phyloP scores from a whole-genome alignment of 78 protist species.

The Cavenderia fasciculata region DNA sequence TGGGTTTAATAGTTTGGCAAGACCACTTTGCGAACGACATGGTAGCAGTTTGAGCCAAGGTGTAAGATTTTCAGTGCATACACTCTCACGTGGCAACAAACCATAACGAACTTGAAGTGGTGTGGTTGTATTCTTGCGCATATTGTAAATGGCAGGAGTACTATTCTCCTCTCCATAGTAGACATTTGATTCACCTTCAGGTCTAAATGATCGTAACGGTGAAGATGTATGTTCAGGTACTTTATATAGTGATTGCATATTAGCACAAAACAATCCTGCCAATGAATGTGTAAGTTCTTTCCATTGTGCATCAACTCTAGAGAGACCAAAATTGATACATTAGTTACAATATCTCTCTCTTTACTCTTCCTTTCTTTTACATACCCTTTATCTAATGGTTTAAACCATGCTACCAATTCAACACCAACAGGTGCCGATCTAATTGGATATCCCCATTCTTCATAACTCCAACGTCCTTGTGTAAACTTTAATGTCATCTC shows the following conservation, averaged over 20 bases:
- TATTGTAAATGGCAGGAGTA: not conserved
- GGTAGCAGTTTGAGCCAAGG: constrained; percentile 91
- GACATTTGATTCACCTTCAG: constrained; percentile 66
- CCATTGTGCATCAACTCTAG: constrained; percentile 76
- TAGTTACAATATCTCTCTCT: not conserved
- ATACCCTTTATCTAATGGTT: constrained; percentile 37
- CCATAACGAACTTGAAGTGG: constrained; percentile 74
- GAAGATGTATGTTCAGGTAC: constrained; percentile 75
- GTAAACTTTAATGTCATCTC: constrained; percentile 70
- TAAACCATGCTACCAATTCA: constrained; percentile 57
- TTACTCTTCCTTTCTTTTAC: not conserved
- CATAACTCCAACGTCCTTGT: constrained; percentile 81
- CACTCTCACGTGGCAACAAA: constrained; percentile 85
- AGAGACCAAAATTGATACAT: no score
- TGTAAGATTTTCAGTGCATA: constrained; percentile 92
- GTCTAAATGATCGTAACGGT: constrained; percentile 67
- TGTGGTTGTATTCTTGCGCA: not conserved
- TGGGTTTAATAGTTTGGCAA: constrained; percentile 67
- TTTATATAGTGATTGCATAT: constrained; percentile 68
- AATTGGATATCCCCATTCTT: constrained; percentile 82
- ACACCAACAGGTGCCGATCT: constrained; percentile 79
- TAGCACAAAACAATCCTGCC: constrained; percentile 76
- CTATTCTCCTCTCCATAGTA: not conserved
- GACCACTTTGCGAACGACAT: constrained; percentile 79
- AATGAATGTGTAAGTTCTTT: constrained; percentile 67